These are phyloP conservation scores for Cordyceps farinosa DNA, from an alignment of 2,329 filamentous ascomycete species.

Conservation along the genomic window DNA sequence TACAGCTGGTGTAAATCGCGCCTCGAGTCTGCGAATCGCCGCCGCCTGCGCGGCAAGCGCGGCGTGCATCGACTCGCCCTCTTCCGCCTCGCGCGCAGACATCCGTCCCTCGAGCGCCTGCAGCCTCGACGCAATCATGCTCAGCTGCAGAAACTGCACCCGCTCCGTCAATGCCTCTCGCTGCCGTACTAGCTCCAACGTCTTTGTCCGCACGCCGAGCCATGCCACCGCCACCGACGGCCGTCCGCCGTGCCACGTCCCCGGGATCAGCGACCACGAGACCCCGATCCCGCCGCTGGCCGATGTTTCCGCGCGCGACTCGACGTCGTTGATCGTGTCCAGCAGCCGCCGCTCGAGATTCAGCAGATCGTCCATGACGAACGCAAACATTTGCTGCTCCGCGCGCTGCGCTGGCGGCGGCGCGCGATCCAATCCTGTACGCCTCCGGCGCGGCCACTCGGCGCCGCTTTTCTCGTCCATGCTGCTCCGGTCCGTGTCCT, in stretches of 20 bases:
- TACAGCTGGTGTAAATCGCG: background rate
- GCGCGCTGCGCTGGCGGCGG: slow-evolving; percentile 22
- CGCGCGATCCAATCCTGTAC: slow-evolving; percentile 16
- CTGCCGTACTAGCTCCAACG: slow-evolving; percentile 44
- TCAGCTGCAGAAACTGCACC: slow-evolving; percentile 47
- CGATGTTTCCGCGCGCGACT: slow-evolving; percentile 28
- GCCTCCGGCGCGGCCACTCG: background rate
- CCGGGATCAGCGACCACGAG: slow-evolving; percentile 37
- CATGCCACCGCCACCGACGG: slow-evolving; percentile 42
- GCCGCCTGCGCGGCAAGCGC: background rate
- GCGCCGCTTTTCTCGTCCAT: background rate
- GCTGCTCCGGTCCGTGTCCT: slow-evolving; percentile 15
- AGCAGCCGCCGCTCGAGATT: slow-evolving; percentile 43
- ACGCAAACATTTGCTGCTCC: slow-evolving; percentile 46
- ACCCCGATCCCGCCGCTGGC: slow-evolving; percentile 20
- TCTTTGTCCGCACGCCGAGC: slow-evolving; percentile 42
- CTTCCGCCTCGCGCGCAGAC: slow-evolving; percentile 26
- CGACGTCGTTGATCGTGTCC: slow-evolving; percentile 43
- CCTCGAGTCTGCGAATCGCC: background rate
- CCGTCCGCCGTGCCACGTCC: slow-evolving; percentile 36
- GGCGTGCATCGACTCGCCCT: background rate
- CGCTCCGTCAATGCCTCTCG: slow-evolving; percentile 42
- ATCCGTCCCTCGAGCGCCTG: slow-evolving; percentile 34
- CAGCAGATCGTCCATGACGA: slow-evolving; percentile 45
- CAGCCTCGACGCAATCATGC: slow-evolving; percentile 43